A percentile compares a stretch with the other conserved stretches of the same genome.
Conservation (phyloP, 768 basidiomycete species). For the Termitomyces sp. region DNA sequence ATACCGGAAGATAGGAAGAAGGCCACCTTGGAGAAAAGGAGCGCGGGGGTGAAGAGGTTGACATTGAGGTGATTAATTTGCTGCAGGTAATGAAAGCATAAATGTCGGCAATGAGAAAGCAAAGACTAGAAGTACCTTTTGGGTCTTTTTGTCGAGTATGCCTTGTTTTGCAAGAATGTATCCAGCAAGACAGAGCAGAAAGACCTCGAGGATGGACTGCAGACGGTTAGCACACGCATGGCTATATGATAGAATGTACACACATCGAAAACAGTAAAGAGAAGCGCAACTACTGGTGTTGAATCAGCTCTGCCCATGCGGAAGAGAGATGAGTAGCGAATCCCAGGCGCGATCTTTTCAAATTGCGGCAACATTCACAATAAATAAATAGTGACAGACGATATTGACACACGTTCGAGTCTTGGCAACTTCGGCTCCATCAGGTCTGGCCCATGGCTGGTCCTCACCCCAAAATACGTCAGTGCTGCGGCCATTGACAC, state of each 20-base stretch:
- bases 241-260: slow-evolving; percentile 12
- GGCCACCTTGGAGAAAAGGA: slow-evolving; percentile 93
- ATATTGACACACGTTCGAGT: no score
- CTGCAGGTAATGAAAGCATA: slow-evolving; percentile 26
- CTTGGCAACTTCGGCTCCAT: no score
- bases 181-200: slow-evolving; percentile 79
- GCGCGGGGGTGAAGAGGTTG: slow-evolving; percentile 82
- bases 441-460: no score
- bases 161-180: slow-evolving; percentile 74
- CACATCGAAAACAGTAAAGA: slow-evolving; percentile 56
- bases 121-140: slow-evolving; percentile 52
- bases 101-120: neutral
- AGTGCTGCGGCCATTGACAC: no score
- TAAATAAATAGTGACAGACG: no score
- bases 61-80: slow-evolving; percentile 81
- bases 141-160: slow-evolving; percentile 84
- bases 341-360: neutral
- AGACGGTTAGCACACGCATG: neutral
- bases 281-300: slow-evolving; percentile 36
- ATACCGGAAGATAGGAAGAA: slow-evolving; percentile 80
- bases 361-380: neutral
- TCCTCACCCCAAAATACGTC: neutral
- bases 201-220: slow-evolving; percentile 87
- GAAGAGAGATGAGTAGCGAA: neutral
- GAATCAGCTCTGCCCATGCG: neutral